Evolutionary conservation across 2,329 filamentous ascomycete species (phyloP), one percentile per base, ranked within the genome.

Genomic region (Periconia macrospinosa): DNA sequence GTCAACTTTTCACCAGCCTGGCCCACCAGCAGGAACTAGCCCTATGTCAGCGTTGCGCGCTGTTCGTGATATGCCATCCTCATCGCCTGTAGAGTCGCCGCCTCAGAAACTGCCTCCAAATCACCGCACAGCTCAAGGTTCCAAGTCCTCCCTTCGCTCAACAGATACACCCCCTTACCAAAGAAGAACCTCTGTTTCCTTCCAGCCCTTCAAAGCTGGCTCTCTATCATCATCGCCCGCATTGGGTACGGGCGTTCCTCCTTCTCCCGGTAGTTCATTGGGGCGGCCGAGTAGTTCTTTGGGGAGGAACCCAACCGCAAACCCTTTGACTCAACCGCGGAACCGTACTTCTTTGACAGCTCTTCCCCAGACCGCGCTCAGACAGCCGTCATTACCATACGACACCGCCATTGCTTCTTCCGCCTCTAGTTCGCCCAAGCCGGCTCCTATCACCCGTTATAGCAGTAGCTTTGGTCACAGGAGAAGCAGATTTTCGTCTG

Each of bases 181-280:
- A 49, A 84, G 92, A 63, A 85, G 91, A 49, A 87, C 90, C 7
- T 97, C 91, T 0, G 85, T 96, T 19, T 95, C 91, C 0, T 96
- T 97, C 66, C 91, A 95, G 63, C 92, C 93, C 6, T 99, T 99
- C 79, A 99, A 99, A 75, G 91, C 92, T 14, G 93, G 93, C 11
- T 95, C 93, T 1, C 79, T 97, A n/a, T 96, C 92, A 2, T 91
- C 90, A 3, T 97, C 92, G 5, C 93, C 92, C 17, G 79, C 82
- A n/a, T 75, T 78, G 30, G 75, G 67, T n/a, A 57, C 78, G 5
- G 76, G 79, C 41, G 75, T 81, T 41, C 78, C 79, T n/a, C 76
- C 77, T 7, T 85, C 82, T 8, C 83, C 83, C 30, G 77, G 81
- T 55, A 80, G 76, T 20, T 78, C 77, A 2, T 62, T 79, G 20